phyloP scores from a whole-genome alignment of 2,329 filamentous ascomycete species.

The Periconia sp. region DNA sequence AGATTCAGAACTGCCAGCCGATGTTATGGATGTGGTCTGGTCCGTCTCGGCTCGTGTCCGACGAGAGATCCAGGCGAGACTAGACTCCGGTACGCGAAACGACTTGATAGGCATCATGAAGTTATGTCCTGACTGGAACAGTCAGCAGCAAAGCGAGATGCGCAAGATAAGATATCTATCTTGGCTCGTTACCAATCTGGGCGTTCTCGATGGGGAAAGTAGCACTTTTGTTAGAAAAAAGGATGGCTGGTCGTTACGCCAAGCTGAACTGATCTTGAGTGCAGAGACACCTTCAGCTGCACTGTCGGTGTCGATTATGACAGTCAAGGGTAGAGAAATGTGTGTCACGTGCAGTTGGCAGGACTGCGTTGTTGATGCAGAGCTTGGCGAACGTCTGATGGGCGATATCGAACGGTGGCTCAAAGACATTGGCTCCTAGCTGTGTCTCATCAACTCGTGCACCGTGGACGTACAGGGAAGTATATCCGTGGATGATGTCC shows the following conservation, averaged over 20 bases:
- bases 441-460: no score
- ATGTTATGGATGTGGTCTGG: conserved; percentile 15
- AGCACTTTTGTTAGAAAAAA: conserved; percentile 3
- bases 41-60: conserved; percentile 11
- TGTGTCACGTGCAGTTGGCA: conserved; percentile 16
- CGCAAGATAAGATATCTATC: conserved; percentile 15
- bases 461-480: no score
- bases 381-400: conserved; percentile 16
- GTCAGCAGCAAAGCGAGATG: conserved; percentile 13
- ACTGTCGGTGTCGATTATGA: conserved; percentile 18
- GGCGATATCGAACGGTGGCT: conserved; percentile 17
- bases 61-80: conserved; percentile 8
- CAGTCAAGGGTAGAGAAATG: conserved; percentile 18
- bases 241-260: conserved; percentile 15
- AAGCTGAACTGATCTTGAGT: conserved; percentile 17
- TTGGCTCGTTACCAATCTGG: conserved; percentile 23
- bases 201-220: conserved; percentile 17
- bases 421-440: conserved; percentile 14
- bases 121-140: conserved; percentile 12
- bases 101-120: conserved; percentile 11
- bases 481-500: no score
- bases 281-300: conserved; percentile 20
- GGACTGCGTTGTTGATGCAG: conserved; percentile 12
- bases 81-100: conserved; percentile 8
- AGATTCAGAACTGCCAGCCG: conserved; percentile 9